These are phyloP conservation scores for Caryopteris hybrid DNA, from an alignment of 305 asterid genomes.

Conservation along the genomic window DNA sequence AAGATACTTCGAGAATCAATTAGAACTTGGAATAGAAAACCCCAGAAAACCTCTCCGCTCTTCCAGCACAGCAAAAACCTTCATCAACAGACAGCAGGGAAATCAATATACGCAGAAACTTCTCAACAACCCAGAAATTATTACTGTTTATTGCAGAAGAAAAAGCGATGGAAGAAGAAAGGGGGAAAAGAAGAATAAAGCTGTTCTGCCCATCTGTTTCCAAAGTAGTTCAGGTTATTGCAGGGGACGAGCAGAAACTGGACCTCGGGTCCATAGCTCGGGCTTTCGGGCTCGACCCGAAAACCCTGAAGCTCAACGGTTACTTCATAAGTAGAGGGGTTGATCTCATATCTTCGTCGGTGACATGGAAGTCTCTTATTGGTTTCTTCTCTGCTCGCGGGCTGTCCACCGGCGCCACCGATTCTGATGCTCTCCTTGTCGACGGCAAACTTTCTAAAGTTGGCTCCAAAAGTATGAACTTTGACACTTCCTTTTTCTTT, in stretches of 20 bases:
- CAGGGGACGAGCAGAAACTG: constrained; percentile 53
- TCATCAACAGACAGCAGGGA: background rate
- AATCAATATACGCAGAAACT: background rate
- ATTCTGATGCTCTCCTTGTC: constrained; percentile 52
- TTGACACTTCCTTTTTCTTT: background rate
- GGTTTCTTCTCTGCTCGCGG: constrained; percentile 70
- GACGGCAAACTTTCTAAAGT: constrained; percentile 55
- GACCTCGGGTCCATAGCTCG: constrained; percentile 72
- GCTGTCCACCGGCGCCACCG: constrained; percentile 55
- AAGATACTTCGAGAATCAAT: constrained; percentile 16
- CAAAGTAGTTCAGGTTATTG: constrained; percentile 39
- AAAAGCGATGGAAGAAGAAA: constrained; percentile 20
- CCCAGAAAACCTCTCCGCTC: background rate
- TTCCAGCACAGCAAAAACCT: background rate
- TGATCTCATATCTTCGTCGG: constrained; percentile 65
- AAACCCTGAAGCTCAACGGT: constrained; percentile 66
- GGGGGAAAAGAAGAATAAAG: constrained; percentile 34
- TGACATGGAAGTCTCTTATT: constrained; percentile 80
- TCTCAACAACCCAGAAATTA: background rate
- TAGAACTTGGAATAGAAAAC: background rate
- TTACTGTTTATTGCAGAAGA: background rate
- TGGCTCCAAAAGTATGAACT: constrained; percentile 51
- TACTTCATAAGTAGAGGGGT: constrained; percentile 78
- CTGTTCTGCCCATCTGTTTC: constrained; percentile 51
- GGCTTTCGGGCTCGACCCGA: constrained; percentile 73